phyloP scores from a whole-genome alignment of 805 yeast species.

The Starmerella vaccinii region DNA sequence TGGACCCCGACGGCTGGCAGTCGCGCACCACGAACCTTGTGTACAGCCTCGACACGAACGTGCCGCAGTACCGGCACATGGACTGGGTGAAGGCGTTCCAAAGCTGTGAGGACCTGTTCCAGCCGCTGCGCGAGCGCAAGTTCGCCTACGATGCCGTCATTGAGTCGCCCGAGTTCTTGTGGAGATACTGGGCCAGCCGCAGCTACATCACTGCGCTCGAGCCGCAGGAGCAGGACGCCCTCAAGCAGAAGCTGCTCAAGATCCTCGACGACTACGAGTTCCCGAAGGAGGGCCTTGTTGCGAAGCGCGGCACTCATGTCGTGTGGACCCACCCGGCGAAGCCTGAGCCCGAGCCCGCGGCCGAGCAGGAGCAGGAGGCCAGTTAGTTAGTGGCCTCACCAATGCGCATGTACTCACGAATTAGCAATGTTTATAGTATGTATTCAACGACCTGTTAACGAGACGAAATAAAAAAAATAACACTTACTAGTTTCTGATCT shows the following conservation, averaged over 20 bases:
- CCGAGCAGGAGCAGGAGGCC: neutral
- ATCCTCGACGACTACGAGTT: slow-evolving; percentile 19
- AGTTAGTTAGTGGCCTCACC: neutral
- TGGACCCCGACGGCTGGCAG: slow-evolving; percentile 34
- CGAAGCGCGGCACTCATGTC: slow-evolving; percentile 26
- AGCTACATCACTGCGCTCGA: slow-evolving; percentile 43
- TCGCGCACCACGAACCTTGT: slow-evolving; percentile 31
- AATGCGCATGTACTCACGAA: neutral
- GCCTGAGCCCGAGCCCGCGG: neutral
- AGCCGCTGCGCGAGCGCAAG: slow-evolving; percentile 33
- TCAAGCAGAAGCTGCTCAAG: slow-evolving; percentile 25
- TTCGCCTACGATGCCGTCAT: slow-evolving; percentile 23
- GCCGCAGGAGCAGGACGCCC: slow-evolving; percentile 31
- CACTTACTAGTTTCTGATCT: neutral
- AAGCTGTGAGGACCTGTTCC: slow-evolving; percentile 30
- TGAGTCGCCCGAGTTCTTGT: slow-evolving; percentile 30
- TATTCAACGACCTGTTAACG: too few relatives aligned
- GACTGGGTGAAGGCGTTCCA: slow-evolving; percentile 38
- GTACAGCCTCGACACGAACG: slow-evolving; percentile 35
- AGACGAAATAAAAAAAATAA: too few relatives aligned
- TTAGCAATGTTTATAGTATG: too few relatives aligned
- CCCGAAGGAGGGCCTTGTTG: slow-evolving; percentile 12
- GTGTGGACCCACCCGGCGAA: slow-evolving; percentile 19
- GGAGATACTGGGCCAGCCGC: slow-evolving; percentile 45
- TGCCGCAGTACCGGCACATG: slow-evolving; percentile 48